Percentiles rank a stretch among this genome's conserved stretches.
Conservation (phyloP, 1,284 basidiomycete species). For the Ustilago xerochloae region DNA sequence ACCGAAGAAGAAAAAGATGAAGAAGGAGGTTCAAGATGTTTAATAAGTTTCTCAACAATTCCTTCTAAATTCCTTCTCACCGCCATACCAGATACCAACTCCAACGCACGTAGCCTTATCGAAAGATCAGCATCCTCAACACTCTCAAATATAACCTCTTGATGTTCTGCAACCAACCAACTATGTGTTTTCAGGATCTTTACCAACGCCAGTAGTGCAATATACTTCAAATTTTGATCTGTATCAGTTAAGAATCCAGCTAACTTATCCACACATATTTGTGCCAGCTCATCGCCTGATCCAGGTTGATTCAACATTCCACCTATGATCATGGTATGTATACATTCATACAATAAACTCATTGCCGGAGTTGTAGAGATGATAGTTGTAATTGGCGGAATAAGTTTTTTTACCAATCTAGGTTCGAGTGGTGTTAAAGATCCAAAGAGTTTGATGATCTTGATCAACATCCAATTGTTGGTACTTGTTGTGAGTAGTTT, state of each 20-base stretch:
- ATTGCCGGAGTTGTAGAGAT: slow-evolving; percentile 96
- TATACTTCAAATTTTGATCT: slow-evolving; percentile 96
- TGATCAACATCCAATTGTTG: slow-evolving; percentile 99
- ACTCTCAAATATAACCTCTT: slow-evolving; percentile 88
- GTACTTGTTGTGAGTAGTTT: slow-evolving; percentile 91
- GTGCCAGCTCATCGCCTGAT: slow-evolving; percentile 77
- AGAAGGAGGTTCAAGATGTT: slow-evolving; percentile 79
- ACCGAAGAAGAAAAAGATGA: slow-evolving; percentile 1
- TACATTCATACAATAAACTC: slow-evolving; percentile 95
- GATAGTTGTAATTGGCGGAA: slow-evolving; percentile 90
- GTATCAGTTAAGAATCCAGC: slow-evolving; percentile 89
- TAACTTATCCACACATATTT: slow-evolving; percentile 90
- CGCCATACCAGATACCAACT: slow-evolving; percentile 92
- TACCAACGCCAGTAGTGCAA: slow-evolving; percentile 90
- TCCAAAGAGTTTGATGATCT: slow-evolving; percentile 82
- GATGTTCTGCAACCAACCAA: slow-evolving; percentile 88
- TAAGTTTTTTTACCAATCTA: slow-evolving; percentile 90
- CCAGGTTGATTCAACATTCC: slow-evolving; percentile 78
- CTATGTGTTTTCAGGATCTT: slow-evolving; percentile 95
- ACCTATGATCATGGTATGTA: slow-evolving; percentile 96
- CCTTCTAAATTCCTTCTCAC: slow-evolving; percentile 82
- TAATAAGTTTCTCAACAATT: slow-evolving; percentile 86
- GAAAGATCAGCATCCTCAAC: slow-evolving; percentile 93
- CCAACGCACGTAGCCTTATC: slow-evolving; percentile 92
- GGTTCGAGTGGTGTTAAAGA: slow-evolving; percentile 83